Evolutionary conservation across 176 grass and related monocot species (phyloP).

Genomic region (Bothriochloa decipiens): DNA sequence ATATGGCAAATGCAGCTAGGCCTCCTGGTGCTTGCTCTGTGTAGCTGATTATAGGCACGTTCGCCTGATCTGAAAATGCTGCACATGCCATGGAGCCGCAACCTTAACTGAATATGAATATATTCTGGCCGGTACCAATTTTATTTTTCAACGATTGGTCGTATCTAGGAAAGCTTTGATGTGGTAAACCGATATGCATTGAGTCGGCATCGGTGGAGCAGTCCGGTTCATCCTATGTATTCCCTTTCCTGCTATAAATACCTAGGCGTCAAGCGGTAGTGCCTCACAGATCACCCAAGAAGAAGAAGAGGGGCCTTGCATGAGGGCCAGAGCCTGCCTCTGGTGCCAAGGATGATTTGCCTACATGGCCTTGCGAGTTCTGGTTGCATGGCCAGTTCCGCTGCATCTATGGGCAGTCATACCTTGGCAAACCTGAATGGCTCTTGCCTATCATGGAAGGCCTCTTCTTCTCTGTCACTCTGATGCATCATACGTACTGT

Average conservation of each 20-base stretch:
- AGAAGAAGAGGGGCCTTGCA: slow-evolving; percentile 53
- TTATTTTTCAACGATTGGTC: background rate
- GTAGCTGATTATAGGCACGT: background rate
- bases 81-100: background rate
- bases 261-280: background rate
- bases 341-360: slow-evolving; percentile 80
- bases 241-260: slow-evolving; percentile 44
- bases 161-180: slow-evolving; percentile 23
- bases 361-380: slow-evolving; percentile 35
- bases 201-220: background rate
- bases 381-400: slow-evolving; percentile 1
- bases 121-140: background rate
- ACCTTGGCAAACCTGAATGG: slow-evolving; percentile 66
- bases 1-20: slow-evolving; percentile 30
- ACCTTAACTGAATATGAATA: slow-evolving; percentile 29
- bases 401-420: slow-evolving; percentile 52
- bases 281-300: background rate
- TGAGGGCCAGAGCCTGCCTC: slow-evolving; percentile 46
- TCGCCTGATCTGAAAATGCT: background rate
- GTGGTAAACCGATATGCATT: background rate
- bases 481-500: background rate
- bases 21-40: background rate
- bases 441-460: slow-evolving; percentile 58
- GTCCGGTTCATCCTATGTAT: background rate
- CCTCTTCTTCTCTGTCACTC: slow-evolving; percentile 39